Percentiles rank a stretch among this genome's conserved stretches.
Evolutionary conservation across 148 eudicot species (phyloP).

Genomic region (Arbutus unedo): DNA sequence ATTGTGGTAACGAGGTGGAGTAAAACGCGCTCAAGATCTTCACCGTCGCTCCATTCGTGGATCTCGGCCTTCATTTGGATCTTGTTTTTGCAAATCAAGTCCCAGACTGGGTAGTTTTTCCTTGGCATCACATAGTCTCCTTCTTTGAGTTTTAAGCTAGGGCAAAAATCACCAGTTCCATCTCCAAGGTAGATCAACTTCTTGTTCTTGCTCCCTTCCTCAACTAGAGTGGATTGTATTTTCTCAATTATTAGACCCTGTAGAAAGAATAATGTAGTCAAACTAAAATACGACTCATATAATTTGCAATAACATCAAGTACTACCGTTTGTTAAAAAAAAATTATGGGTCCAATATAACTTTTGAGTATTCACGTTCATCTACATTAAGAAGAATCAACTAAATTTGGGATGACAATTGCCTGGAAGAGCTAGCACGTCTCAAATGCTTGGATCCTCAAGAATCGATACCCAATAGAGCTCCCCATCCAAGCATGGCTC

Average conservation of each 20-base stretch:
- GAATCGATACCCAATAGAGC: too few relatives aligned
- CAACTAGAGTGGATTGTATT: conserved; percentile 30
- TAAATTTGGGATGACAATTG: too few relatives aligned
- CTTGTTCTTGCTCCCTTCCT: conserved; percentile 33
- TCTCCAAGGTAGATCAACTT: conserved; percentile 68
- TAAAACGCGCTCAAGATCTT: conserved; percentile 46
- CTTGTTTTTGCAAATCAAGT: conserved; percentile 51
- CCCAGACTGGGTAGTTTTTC: conserved; percentile 75
- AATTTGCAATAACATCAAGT: too few relatives aligned
- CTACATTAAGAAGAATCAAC: too few relatives aligned
- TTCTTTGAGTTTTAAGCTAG: conserved; percentile 54
- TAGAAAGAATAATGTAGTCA: background rate
- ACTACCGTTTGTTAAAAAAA: too few relatives aligned
- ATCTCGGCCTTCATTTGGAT: conserved; percentile 40
- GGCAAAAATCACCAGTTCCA: conserved; percentile 77
- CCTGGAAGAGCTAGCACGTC: too few relatives aligned
- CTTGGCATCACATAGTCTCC: conserved; percentile 71
- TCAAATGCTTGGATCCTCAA: too few relatives aligned
- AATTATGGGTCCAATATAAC: too few relatives aligned
- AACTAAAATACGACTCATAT: too few relatives aligned
- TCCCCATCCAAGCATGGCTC: too few relatives aligned
- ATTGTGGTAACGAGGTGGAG: conserved; percentile 39
- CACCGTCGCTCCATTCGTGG: conserved; percentile 75
- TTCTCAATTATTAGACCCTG: conserved; percentile 58
- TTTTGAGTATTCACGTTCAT: too few relatives aligned